Conservation (phyloP, 2,329 filamentous ascomycete species). For the Ascochyta koolunga region DNA sequence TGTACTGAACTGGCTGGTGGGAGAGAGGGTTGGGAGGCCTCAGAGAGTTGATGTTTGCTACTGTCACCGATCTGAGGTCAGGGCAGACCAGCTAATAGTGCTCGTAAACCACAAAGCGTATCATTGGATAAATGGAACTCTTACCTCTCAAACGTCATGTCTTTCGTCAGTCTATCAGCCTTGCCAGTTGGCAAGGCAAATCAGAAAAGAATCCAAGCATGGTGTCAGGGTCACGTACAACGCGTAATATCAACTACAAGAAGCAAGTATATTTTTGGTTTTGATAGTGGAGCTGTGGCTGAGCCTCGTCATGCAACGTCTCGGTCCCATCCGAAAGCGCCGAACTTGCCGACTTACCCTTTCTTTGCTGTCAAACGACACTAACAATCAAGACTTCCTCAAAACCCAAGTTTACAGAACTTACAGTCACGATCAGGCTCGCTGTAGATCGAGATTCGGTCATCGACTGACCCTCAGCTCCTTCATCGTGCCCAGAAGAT, state of each 20-base stretch:
- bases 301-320: conserved; percentile 14
- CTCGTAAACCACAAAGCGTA: neutral
- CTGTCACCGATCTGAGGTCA: conserved; percentile 72
- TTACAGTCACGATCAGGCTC: neutral
- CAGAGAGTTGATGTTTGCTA: conserved; percentile 75
- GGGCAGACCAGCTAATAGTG: neutral
- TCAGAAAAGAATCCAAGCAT: neutral
- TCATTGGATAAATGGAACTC: neutral
- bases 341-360: conserved; percentile 14
- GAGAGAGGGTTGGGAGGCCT: conserved; percentile 69
- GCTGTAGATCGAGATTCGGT: neutral
- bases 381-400: conserved; percentile 1
- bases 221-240: conserved; percentile 1
- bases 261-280: conserved; percentile 12
- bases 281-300: conserved; percentile 8
- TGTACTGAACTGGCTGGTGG: conserved; percentile 71
- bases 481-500: neutral
- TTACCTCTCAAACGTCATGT: neutral
- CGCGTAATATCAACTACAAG: conserved; percentile 12
- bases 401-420: neutral
- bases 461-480: neutral
- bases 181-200: neutral
- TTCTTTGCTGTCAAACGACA: conserved; percentile 1
- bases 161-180: neutral
- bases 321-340: conserved; percentile 8